Evolutionary conservation across 345 rosid species (phyloP).

Genomic region (Schrenkiella parvula): DNA sequence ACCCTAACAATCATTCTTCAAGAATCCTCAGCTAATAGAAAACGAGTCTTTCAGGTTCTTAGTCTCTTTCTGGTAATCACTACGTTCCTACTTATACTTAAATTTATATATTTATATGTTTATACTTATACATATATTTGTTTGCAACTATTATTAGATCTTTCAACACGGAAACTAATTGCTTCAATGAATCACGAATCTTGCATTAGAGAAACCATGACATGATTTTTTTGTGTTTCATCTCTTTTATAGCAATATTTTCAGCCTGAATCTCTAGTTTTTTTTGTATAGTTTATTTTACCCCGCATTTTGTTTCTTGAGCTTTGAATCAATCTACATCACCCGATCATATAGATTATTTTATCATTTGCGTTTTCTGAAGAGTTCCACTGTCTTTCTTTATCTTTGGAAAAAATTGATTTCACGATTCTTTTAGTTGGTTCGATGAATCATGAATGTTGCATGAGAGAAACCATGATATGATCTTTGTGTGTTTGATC

Average conservation of each 20-base stretch:
- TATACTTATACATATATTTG: neutral
- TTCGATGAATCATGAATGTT: conserved; percentile 9
- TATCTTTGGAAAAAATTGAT: too few relatives aligned
- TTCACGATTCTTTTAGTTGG: neutral
- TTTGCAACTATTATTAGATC: neutral
- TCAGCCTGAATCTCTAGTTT: neutral
- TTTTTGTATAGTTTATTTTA: too few relatives aligned
- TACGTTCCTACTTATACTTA: neutral
- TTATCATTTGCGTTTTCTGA: too few relatives aligned
- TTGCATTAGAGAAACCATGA: neutral
- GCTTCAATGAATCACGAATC: conserved; percentile 14
- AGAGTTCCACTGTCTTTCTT: too few relatives aligned
- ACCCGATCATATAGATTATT: too few relatives aligned
- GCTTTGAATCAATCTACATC: too few relatives aligned
- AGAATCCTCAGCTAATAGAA: neutral
- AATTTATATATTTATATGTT: neutral
- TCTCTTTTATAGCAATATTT: neutral
- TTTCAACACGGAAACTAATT: conserved; percentile 24
- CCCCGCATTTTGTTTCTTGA: too few relatives aligned
- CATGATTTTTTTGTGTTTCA: conserved; percentile 13
- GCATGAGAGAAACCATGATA: conserved; percentile 5
- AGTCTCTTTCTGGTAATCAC: conserved; percentile 1
- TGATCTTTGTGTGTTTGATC: conserved; percentile 12
- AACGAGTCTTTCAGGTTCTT: neutral
- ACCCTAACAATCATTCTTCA: neutral